Percentiles rank a stretch among this genome's conserved stretches.
Evolutionary conservation across 768 basidiomycete genomes (phyloP).

Genomic region (Lyophyllum atratum): DNA sequence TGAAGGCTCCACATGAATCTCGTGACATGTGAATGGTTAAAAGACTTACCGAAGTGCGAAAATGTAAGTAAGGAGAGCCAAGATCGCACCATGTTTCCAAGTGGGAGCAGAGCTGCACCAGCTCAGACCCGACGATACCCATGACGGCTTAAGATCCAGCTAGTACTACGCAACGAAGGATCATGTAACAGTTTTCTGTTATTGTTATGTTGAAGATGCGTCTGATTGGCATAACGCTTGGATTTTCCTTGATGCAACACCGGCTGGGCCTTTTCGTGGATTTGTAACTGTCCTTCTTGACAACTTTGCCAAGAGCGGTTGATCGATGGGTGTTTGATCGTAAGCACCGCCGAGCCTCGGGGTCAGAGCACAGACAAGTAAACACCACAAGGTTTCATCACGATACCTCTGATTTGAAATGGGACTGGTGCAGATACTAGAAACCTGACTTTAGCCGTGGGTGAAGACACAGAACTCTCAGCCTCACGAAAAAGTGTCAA

Average conservation of each 20-base stretch:
- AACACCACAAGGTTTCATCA: neutral
- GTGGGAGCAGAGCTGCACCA: no score
- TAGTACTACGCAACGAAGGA: no score
- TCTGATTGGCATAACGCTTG: neutral
- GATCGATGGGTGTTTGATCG: neutral
- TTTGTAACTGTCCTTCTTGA: neutral
- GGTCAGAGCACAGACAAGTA: neutral
- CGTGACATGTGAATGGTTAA: neutral
- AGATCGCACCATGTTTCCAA: no score
- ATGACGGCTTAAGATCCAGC: no score
- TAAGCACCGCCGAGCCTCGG: neutral
- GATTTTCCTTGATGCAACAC: neutral
- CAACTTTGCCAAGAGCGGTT: neutral
- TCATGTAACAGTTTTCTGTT: neutral
- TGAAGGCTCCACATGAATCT: neutral
- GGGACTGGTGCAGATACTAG: no score
- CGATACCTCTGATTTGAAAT: no score
- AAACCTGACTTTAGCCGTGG: neutral
- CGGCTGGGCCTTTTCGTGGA: neutral
- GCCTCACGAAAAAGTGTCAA: no score
- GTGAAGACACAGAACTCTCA: neutral
- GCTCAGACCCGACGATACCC: no score
- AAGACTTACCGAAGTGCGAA: no score
- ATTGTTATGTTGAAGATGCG: neutral
- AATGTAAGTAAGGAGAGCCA: no score